These are phyloP conservation scores for Lithohypha guttulata DNA, from an alignment of 2,329 filamentous ascomycete genomes.

Conservation along the genomic window DNA sequence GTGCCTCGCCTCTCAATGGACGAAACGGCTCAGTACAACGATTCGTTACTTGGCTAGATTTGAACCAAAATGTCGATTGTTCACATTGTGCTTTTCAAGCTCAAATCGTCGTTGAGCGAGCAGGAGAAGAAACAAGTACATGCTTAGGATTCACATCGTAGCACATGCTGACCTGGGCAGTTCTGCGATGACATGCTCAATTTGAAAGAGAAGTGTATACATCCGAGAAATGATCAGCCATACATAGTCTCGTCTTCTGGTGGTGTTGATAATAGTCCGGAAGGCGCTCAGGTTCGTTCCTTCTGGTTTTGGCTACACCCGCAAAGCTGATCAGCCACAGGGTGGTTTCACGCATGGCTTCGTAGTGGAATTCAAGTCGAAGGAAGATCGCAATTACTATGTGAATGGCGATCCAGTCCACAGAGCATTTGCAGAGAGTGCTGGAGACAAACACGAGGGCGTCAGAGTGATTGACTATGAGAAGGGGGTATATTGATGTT, in stretches of 20 bases:
- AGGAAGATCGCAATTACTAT: slow-evolving; percentile 59
- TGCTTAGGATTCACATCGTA: slow-evolving; percentile 8
- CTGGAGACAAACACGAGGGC: slow-evolving; percentile 34
- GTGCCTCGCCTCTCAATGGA: too few relatives aligned
- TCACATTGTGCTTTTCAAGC: slow-evolving; percentile 60
- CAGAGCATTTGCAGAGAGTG: slow-evolving; percentile 45
- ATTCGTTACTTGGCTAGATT: too few relatives aligned
- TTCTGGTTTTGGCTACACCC: background rate
- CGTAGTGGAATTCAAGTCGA: slow-evolving; percentile 53
- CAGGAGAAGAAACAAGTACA: slow-evolving; percentile 48
- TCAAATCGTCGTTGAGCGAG: slow-evolving; percentile 42
- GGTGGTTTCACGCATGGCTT: slow-evolving; percentile 59
- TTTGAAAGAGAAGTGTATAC: slow-evolving; percentile 48
- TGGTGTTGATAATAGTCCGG: slow-evolving; percentile 51
- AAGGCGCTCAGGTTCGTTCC: slow-evolving; percentile 46
- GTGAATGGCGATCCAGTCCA: slow-evolving; percentile 54
- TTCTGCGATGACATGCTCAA: slow-evolving; percentile 46
- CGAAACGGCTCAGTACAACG: too few relatives aligned
- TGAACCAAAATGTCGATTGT: slow-evolving; percentile 48
- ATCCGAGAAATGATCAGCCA: slow-evolving; percentile 46
- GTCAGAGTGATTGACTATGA: slow-evolving; percentile 52
- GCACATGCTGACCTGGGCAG: slow-evolving; percentile 28
- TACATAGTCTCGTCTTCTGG: slow-evolving; percentile 52
- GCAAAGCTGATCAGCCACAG: slow-evolving; percentile 28
- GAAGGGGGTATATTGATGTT: slow-evolving; percentile 37